Evolutionary conservation across 257 asterid genomes (phyloP), one percentile per base, ranked within the genome.

Genomic region (Solanum pimpinellifolium): DNA sequence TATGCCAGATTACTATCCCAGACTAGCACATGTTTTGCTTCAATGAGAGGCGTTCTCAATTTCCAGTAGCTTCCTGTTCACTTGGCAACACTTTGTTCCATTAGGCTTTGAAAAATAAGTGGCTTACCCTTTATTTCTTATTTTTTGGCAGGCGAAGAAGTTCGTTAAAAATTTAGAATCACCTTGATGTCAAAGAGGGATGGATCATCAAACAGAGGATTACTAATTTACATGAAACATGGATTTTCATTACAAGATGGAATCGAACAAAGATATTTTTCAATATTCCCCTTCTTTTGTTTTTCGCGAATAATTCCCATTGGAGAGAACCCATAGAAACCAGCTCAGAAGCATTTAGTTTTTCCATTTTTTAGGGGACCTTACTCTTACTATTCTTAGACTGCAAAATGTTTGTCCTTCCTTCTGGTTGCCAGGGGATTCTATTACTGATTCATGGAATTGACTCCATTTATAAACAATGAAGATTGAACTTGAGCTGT

Each of bases 111-210:
- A 46, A 13, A 27, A 31, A 80, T 33, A 3, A 10, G 46, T 81
- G 46, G 44, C 85, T 81, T 49, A 81, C 44, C 46, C 85, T 81
- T 18, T 29, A 12, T 49, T 47, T 81, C 8, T 81, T 47, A 49
- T 31, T 49, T 47, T 73, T 35, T 89, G 81, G 74, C 95, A 96
- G 99, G 98, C 96, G 8, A 96, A 95, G 89, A 95, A 92, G 90
- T 88, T 94, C 3, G 96, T 96, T 20, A 89, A 92, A 88, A 91
- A 81, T 84, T 56, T 94, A 73, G 98, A 96, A 90, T 92, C 95
- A 11, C 33, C 98, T 89, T 92, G 88, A 90, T 78, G 49, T 74
- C 44, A n/a, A 87, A 85, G 85, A 88, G 31, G 11, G 87, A 46
- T 21, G 49, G 60, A 83, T 76, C 27, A 41, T 33, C 73, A 35